Evolutionary conservation across 176 grass and related monocot species (phyloP).

Genomic region (Hsuehochloa calcarea): DNA sequence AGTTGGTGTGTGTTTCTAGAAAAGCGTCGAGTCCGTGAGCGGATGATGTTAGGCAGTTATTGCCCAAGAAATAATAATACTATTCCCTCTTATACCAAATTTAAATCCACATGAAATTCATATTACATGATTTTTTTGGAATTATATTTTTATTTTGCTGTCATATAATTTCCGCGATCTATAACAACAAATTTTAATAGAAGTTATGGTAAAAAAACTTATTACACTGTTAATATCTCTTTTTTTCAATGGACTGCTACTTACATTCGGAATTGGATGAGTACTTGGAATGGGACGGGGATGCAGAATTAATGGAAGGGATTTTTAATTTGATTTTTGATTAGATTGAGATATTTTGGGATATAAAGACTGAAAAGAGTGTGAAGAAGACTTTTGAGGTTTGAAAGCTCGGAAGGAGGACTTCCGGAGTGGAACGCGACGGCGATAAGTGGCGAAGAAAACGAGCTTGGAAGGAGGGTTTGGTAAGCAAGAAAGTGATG

Average conservation of each 20-base stretch:
- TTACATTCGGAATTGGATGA: neutral
- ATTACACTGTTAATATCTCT: neutral
- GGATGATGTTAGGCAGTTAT: neutral
- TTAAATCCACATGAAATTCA: neutral
- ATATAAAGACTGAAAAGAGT: neutral
- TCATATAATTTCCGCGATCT: neutral
- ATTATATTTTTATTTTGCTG: neutral
- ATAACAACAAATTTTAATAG: neutral
- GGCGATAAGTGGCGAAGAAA: constrained; percentile 10
- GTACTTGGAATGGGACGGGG: neutral
- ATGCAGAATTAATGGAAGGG: neutral
- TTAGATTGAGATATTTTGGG: neutral
- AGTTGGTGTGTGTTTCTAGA: constrained; percentile 34
- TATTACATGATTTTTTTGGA: neutral
- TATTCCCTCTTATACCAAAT: neutral
- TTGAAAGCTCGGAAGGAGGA: neutral
- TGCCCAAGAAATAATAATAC: neutral
- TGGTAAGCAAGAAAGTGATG: constrained; percentile 17
- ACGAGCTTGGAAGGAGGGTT: neutral
- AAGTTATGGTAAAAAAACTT: neutral
- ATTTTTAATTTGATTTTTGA: neutral
- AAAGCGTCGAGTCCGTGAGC: neutral
- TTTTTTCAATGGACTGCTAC: neutral
- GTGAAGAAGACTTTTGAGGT: constrained; percentile 4
- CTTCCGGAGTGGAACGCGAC: neutral